Evolutionary conservation across 192 early-diverging fungal genomes (phyloP), one percentile per base, ranked within the genome.

Genomic region (Coemansia sp.): DNA sequence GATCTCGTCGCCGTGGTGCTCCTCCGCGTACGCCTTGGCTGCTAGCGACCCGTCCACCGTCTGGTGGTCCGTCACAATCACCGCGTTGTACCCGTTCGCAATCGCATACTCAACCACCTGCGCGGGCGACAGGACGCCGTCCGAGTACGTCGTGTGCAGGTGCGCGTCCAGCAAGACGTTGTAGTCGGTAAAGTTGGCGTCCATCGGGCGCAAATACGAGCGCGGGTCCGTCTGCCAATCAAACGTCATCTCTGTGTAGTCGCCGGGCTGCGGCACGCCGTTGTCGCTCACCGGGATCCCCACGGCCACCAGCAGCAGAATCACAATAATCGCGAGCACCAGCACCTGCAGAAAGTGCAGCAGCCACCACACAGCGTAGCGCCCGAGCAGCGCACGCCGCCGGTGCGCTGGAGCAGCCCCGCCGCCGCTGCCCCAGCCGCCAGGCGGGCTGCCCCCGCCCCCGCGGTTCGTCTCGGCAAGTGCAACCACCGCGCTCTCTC

Each of bases 11-110:
- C 53, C 16, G 31, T 58, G 32, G 33, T 75, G 45, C 49, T 65
- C 48, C 47, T 68, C 61, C 2, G 86, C 87, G 29, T 87, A 64
- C 54, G 80, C 54, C 54, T 82, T 81, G 2, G 87, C 84, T 3
- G 80, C 85, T n/a, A 87, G 43, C 4, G 83, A 84, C 48, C 88
- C 88, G 27, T 60, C 60, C 6, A 90, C 73, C 0, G 82, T 84
- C 61, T 90, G 87, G 47, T 90, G 88, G 56, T 90, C 88, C 6
- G 85, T 88, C 27, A 88, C 88, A 43, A 88, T 75, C 2, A 88
- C 73, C 7, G 88, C 88, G 62, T 88, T 88, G 65, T 78, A 90
- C 28, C 89, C 87, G 56, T 87, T 88, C 4, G 89, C 87, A 24
- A 71, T 44, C 62, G 85, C 81, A 82, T 81, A 90, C 35, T 88